Evolutionary conservation across 1,284 basidiomycete species (phyloP), one percentile per base, ranked within the genome.

Genomic region (Hortiboletus rubellus): DNA sequence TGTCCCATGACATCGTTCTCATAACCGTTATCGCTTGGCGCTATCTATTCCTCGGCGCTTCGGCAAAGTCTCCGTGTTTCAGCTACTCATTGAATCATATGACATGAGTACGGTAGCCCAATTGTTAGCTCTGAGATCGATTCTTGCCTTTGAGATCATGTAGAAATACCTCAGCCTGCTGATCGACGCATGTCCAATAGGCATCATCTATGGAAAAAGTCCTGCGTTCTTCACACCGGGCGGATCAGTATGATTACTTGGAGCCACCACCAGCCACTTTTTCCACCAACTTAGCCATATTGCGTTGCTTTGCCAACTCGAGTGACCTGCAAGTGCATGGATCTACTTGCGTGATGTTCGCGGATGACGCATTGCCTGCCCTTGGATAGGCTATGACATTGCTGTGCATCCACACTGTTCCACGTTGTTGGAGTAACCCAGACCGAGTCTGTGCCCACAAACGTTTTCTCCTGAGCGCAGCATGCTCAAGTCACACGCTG

Each of bases 281-380:
- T 27, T 27, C 44, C 30, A 54, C 60, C 50, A 50, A 46, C 27
- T 27, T 27, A 34, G n/a, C 37, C n/a, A 30, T 45, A 18, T 30
- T 33, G 6, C 37, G 17, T 24, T 24, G 30, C n/a, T 27, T 42
- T 57, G n/a, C 46, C 48, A 40, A 60, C 27, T 27, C 7, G 27
- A 27, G 27, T 33, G 18, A 43, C 47, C 38, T 34, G 49, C 57
- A 50, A 38, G 44, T 44, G 54, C 54, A 57, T 63, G 50, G 41
- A 34, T 40, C 41, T 53, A 37, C 57, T n/a, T 43, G 45, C 22
- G 41, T 58, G 62, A 68, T 58, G 41, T 46, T 51, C 44, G 36
- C 40, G 53, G 55, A 57, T 47, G 52, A 60, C 56, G 52, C 65
- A 49, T 54, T 55, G 63, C 46, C 36, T 17, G 30, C 22, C 30